Percentiles rank a stretch among this genome's conserved stretches.
Evolutionary conservation across 2,329 filamentous ascomycete species (phyloP).

Genomic region (Seiridium cupressi): DNA sequence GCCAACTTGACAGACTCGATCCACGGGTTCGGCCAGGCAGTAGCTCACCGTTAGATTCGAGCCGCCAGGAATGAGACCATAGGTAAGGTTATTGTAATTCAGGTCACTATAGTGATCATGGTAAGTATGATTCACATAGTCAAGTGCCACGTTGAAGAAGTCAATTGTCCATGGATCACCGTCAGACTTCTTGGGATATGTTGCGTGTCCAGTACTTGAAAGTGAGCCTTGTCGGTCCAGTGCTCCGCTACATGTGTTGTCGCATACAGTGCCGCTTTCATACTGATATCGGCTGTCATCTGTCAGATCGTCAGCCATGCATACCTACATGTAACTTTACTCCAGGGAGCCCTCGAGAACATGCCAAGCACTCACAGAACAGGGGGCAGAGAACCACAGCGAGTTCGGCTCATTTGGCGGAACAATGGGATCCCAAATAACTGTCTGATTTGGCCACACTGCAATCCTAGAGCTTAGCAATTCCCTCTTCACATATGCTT

Average conservation of each 20-base stretch:
- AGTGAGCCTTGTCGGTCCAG: neutral
- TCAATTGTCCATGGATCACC: neutral
- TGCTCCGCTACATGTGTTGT: neutral
- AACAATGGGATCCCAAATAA: conserved; percentile 16
- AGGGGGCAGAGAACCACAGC: neutral
- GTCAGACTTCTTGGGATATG: neutral
- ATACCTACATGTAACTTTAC: neutral
- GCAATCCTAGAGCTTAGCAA: too few species aligned
- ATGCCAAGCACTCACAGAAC: neutral
- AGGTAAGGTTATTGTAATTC: neutral
- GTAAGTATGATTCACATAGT: neutral
- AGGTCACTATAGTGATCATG: neutral
- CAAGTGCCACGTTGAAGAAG: neutral
- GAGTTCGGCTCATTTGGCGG: conserved; percentile 7
- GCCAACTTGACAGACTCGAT: conserved; percentile 15
- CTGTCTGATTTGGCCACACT: conserved; percentile 11
- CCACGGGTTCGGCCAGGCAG: conserved; percentile 16
- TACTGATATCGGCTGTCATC: neutral
- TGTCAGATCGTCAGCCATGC: neutral
- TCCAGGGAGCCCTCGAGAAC: neutral
- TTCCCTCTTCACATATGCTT: too few species aligned
- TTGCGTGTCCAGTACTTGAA: neutral
- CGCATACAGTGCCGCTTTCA: neutral
- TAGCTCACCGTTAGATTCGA: conserved; percentile 13
- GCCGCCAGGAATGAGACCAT: neutral